phyloP scores from a whole-genome alignment of 2,329 filamentous ascomycete genomes.

The Aureobasidium leucospermi region DNA sequence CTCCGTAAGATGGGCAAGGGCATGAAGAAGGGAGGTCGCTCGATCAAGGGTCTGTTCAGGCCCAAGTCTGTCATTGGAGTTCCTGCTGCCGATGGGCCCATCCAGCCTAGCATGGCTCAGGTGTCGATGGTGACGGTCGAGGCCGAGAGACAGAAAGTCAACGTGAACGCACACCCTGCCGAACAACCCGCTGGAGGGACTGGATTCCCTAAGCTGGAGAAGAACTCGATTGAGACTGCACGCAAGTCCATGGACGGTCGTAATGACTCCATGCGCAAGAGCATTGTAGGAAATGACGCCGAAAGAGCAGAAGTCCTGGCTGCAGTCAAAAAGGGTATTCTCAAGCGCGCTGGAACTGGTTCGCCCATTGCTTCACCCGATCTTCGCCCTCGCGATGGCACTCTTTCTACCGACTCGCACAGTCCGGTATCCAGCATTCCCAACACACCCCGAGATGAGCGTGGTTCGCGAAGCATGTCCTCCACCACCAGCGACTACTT shows the following conservation, averaged over 20 bases:
- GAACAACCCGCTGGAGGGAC: constrained; percentile 64
- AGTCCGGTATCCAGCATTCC: constrained; percentile 80
- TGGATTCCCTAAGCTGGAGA: constrained; percentile 76
- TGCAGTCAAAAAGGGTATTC: constrained; percentile 87
- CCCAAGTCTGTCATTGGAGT: constrained; percentile 86
- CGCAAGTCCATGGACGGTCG: constrained; percentile 42
- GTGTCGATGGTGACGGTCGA: constrained; percentile 96
- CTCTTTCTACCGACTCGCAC: constrained; percentile 59
- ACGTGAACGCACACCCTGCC: constrained; percentile 63
- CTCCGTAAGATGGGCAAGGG: constrained; percentile 97
- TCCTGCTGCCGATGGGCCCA: constrained; percentile 59
- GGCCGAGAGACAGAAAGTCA: constrained; percentile 78
- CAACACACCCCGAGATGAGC: constrained; percentile 77
- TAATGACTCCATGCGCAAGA: constrained; percentile 61
- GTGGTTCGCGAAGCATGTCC: constrained; percentile 40
- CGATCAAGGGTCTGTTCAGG: constrained; percentile 86
- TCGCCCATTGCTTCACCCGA: constrained; percentile 64
- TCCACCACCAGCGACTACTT: constrained; percentile 74
- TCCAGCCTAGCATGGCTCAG: constrained; percentile 63
- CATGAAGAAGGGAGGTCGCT: constrained; percentile 90
- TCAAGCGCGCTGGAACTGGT: constrained; percentile 67
- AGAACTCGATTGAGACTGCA: constrained; percentile 67
- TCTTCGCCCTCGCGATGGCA: constrained; percentile 52
- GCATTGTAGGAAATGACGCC: constrained; percentile 81
- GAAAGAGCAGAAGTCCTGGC: constrained; percentile 88